phyloP scores from a whole-genome alignment of 306 rosid species.

The peach (Prunus persica) region Prunus_persica_NCBIv2 NC_034009.1:42794001-42794500 shows the following conservation, averaged over 20 bases:
- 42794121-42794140: slow-evolving; percentile 1
- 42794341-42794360: not conserved
- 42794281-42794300: slow-evolving; percentile 57
- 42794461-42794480: not conserved
- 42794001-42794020: not conserved
- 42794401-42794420: not conserved
- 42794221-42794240: slow-evolving; percentile 7
- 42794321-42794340: not conserved
- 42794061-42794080: not conserved
- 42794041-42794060: not conserved
- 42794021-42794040: not conserved
- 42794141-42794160: slow-evolving; percentile 2
- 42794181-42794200: slow-evolving; percentile 4
- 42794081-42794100: not conserved
- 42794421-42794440: not conserved
- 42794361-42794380: slow-evolving; percentile 3
- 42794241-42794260: slow-evolving; percentile 34
- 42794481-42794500: not conserved
- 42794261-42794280: slow-evolving; percentile 65
- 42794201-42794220: slow-evolving; percentile 20
- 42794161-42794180: not conserved
- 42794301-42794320: slow-evolving; percentile 31
- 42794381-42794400: not conserved
- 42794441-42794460: slow-evolving; percentile 10
- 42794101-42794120: not conserved